Evolutionary conservation across 192 early-diverging fungal genomes (phyloP).

Genomic region (Mortierella alpina): DNA sequence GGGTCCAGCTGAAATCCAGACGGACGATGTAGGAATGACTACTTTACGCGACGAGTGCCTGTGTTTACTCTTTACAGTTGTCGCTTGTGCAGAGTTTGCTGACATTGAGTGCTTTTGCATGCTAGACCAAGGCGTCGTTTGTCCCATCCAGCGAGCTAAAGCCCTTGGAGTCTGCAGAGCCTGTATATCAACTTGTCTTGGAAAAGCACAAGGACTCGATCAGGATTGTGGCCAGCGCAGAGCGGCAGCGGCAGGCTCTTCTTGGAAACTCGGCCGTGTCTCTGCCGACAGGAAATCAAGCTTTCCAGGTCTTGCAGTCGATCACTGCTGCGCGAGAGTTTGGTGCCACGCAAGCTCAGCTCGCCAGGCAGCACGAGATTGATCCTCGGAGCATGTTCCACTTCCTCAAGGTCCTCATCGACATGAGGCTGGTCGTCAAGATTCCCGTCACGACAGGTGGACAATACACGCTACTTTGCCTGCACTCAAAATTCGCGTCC

Average conservation of each 20-base stretch:
- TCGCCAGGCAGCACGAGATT: conserved; percentile 63
- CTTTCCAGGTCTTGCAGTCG: conserved; percentile 48
- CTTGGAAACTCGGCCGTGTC: conserved; percentile 55
- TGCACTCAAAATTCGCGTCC: conserved; percentile 65
- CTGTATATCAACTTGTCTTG: conserved; percentile 13
- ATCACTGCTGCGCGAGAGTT: conserved; percentile 59
- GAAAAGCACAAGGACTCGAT: conserved; percentile 38
- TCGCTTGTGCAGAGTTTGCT: too few species aligned
- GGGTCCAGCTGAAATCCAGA: background rate
- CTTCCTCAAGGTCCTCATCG: conserved; percentile 65
- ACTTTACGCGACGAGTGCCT: too few species aligned
- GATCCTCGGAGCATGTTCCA: conserved; percentile 74
- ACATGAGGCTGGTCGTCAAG: conserved; percentile 67
- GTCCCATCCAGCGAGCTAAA: conserved; percentile 14
- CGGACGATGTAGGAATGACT: conserved; percentile 6
- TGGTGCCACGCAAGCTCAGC: conserved; percentile 68
- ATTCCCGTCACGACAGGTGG: conserved; percentile 70
- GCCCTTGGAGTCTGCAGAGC: background rate
- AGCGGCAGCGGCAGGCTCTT: conserved; percentile 37
- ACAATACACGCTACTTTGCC: conserved; percentile 66
- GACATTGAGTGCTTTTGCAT: background rate
- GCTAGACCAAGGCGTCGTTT: conserved; percentile 12
- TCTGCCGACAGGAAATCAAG: conserved; percentile 30
- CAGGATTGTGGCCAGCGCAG: conserved; percentile 49
- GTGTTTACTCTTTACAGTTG: too few species aligned